Conservation (phyloP, 345 rosid species). For the Kernera saxatilis region DNA sequence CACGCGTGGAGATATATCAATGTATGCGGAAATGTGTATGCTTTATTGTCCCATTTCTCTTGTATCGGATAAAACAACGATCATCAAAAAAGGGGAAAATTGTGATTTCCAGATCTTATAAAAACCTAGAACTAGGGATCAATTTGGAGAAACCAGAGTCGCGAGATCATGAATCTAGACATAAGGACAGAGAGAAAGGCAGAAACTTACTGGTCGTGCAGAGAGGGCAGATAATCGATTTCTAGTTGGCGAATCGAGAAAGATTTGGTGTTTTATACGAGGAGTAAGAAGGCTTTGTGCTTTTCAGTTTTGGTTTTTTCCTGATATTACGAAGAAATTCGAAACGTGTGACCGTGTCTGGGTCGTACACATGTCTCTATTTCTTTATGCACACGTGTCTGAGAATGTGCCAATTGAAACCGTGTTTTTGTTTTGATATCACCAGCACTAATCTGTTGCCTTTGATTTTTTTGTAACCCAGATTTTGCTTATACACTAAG, state of each 20-base stretch:
- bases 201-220: constrained; percentile 23
- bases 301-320: background rate
- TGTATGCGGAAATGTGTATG: background rate
- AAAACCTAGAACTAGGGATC: background rate
- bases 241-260: background rate
- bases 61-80: background rate
- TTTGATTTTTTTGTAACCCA: too few relatives aligned
- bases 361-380: too few relatives aligned
- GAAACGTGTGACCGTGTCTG: too few relatives aligned
- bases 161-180: background rate
- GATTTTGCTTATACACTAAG: too few relatives aligned
- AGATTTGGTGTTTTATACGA: background rate
- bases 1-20: background rate
- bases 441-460: too few relatives aligned
- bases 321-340: too few relatives aligned
- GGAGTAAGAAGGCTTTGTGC: background rate
- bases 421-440: too few relatives aligned
- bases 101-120: constrained; percentile 5
- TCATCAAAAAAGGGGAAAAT: background rate
- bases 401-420: too few relatives aligned
- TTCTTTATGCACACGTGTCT: too few relatives aligned
- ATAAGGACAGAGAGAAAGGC: background rate
- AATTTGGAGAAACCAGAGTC: background rate
- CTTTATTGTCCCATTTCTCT: background rate
- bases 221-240: background rate